Conservation (phyloP, 495 filamentous ascomycete species). For the Aspergillus ostianus region DNA sequence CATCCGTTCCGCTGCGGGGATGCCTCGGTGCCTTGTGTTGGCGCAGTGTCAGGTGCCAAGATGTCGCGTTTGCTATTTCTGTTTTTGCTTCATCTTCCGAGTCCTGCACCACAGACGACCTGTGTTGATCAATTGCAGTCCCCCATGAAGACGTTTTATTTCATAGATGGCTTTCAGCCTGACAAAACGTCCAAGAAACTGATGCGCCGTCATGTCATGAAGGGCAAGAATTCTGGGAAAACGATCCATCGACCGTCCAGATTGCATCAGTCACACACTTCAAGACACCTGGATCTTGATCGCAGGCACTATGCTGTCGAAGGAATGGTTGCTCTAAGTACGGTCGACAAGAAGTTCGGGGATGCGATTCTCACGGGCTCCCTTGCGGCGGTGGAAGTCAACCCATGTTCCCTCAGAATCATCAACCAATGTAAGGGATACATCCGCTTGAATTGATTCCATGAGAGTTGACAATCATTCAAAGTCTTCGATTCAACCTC, state of each 20-base stretch:
- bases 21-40: no score
- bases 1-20: no score
- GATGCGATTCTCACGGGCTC: conserved; percentile 10
- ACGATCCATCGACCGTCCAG: conserved; percentile 23
- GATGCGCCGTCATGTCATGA: conserved; percentile 33
- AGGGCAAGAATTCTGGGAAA: conserved; percentile 28
- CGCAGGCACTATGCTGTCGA: background rate
- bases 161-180: conserved; percentile 19
- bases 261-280: conserved; percentile 4
- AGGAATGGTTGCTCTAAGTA: background rate
- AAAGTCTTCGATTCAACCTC: conserved; percentile 10
- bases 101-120: no score
- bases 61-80: no score
- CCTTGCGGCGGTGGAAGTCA: conserved; percentile 13
- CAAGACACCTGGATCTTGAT: background rate
- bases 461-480: background rate
- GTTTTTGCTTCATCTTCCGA: no score
- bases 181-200: conserved; percentile 17
- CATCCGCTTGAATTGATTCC: background rate
- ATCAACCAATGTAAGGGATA: conserved; percentile 19
- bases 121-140: no score
- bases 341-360: conserved; percentile 7
- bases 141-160: conserved; percentile 15
- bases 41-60: no score
- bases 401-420: conserved; percentile 12